phyloP scores from a whole-genome alignment of 208 protist species.

The Trypanosoma caninum region DNA sequence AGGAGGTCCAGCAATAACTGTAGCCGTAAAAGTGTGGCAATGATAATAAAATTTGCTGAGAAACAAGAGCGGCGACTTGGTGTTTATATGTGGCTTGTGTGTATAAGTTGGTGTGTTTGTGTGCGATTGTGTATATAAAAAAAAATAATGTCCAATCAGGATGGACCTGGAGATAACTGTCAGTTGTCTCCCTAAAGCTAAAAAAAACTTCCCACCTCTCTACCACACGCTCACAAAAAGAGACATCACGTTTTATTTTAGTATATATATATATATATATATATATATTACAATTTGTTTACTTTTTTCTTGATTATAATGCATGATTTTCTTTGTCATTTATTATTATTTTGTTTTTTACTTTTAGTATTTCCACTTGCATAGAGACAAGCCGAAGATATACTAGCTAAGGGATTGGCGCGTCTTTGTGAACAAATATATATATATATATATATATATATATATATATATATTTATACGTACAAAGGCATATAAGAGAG shows the following conservation, averaged over 20 bases:
- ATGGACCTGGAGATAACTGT: too few relatives aligned
- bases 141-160: conserved; percentile 13
- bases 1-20: too few relatives aligned
- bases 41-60: too few relatives aligned
- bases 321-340: conserved; percentile 18
- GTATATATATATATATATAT: too few relatives aligned
- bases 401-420: too few relatives aligned
- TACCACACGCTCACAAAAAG: neutral
- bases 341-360: conserved; percentile 17
- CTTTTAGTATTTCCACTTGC: neutral
- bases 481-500: neutral
- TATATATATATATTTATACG: neutral
- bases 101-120: conserved; percentile 3
- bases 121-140: too few relatives aligned
- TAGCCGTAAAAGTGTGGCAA: too few relatives aligned
- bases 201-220: too few relatives aligned
- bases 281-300: too few relatives aligned
- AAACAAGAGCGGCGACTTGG: neutral
- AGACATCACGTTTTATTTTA: conserved; percentile 7
- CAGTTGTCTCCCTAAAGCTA: too few relatives aligned
- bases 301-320: too few relatives aligned
- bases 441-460: neutral
- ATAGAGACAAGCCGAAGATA: conserved; percentile 4
- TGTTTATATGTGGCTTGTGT: conserved; percentile 1
- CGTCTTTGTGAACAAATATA: neutral